These are phyloP conservation scores for Chrysosporium queenslandicum DNA, from an alignment of 2,329 filamentous ascomycete genomes.

Conservation along the genomic window DNA sequence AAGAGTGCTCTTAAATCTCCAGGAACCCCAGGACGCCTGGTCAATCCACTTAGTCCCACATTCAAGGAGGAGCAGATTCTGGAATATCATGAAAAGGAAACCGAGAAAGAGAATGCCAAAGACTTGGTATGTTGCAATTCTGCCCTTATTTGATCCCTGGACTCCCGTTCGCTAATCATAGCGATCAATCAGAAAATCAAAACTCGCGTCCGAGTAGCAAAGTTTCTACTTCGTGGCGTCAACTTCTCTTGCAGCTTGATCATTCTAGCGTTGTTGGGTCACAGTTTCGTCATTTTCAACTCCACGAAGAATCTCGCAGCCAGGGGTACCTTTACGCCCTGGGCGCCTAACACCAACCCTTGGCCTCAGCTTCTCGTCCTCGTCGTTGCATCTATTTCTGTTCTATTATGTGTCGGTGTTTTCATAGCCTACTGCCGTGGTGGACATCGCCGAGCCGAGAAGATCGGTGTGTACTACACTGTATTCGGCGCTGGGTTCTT, in stretches of 20 bases:
- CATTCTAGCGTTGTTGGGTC: conserved; percentile 77
- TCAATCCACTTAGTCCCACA: conserved; percentile 81
- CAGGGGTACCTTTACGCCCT: conserved; percentile 72
- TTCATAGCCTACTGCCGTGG: conserved; percentile 81
- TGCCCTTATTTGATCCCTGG: neutral
- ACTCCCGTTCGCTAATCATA: neutral
- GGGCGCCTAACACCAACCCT: conserved; percentile 65
- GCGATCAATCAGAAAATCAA: conserved; percentile 66
- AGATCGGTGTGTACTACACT: conserved; percentile 90
- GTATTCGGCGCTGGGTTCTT: conserved; percentile 90
- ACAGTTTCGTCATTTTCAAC: conserved; percentile 89
- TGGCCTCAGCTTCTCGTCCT: conserved; percentile 90
- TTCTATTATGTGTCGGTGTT: conserved; percentile 66
- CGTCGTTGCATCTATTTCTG: conserved; percentile 66
- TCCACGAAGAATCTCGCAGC: conserved; percentile 64
- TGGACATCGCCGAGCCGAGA: conserved; percentile 80
- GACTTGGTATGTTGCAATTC: conserved; percentile 60
- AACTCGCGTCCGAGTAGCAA: conserved; percentile 79
- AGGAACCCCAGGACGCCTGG: conserved; percentile 62
- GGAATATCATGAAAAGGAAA: conserved; percentile 70
- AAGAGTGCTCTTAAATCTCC: conserved; percentile 87
- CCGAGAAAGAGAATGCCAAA: conserved; percentile 76
- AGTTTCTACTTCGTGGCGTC: conserved; percentile 86
- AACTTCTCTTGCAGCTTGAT: conserved; percentile 97
- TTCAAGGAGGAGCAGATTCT: conserved; percentile 79